Evolutionary conservation across 805 yeast species (phyloP), one percentile per base, ranked within the genome.

Genomic region (Lipomyces sp.): DNA sequence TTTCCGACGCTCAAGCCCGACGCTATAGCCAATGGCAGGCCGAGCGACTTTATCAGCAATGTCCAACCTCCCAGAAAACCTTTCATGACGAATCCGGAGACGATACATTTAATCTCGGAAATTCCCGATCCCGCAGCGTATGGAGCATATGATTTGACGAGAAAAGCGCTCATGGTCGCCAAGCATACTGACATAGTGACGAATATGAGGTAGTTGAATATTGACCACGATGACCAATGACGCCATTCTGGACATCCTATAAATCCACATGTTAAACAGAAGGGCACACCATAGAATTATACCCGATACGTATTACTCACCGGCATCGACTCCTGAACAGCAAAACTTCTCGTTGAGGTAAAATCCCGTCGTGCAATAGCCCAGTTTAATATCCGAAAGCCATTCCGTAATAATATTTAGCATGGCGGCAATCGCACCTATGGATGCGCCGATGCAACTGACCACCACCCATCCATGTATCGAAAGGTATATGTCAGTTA

Each of bases 111-210:
- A 75, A 95, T 94, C 77, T 95, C 99, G 15, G 98, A 90, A 60
- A 95, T 96, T 0, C 99, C 99, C 5, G 97, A 90, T 0, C 99
- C 99, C 0, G 98, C 96, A 1, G 99, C 98, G 62, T 82, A 59
- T 0, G 97, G 97, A 0, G 97, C 93, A 71, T 86, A 87, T 13
- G 76, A 76, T 70, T 85, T 82, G 57, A 96, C 97, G 45, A 92
- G 74, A 13, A 82, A 75, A 0, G 94, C 91, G 0, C 97, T 87
- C 10, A 82, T 71, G 7, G 82, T 76, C 2, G 95, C 90, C 72
- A 94, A 87, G 0, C 80, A 15, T 0, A 87, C 78, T 4, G 96
- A 89, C 1, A 88, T 77, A 0, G 79, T 7, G 2, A 91, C 82
- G 56, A 62, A 61, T 0, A 85, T 74, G 1, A 85, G 0, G 73